Evolutionary conservation across 225 moss, liverwort and hornwort species (phyloP).

Genomic region (Anthoceros angustus): DNA sequence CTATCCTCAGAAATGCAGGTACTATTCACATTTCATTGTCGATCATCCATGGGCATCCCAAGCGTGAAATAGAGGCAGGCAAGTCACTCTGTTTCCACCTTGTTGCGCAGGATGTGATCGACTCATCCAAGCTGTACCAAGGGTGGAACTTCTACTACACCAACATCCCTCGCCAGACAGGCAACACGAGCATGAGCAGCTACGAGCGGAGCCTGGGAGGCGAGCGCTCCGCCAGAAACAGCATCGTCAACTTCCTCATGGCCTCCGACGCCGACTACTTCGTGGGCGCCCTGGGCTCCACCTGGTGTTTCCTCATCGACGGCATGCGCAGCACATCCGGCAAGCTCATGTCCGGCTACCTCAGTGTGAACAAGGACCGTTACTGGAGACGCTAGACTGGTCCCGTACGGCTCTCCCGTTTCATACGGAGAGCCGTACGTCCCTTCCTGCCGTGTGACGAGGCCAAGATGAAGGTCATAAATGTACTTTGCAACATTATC

Average conservation of each 20-base stretch:
- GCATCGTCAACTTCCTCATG: background rate
- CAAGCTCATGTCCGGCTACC: slow-evolving; percentile 19
- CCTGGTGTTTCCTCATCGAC: slow-evolving; percentile 1
- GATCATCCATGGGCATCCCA: too few relatives aligned
- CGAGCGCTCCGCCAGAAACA: background rate
- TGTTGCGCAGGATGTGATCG: background rate
- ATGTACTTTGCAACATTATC: too few relatives aligned
- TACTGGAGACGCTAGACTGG: slow-evolving; percentile 17
- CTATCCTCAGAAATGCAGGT: slow-evolving; percentile 29
- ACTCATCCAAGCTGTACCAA: background rate
- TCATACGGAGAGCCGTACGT: too few relatives aligned
- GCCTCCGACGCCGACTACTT: background rate
- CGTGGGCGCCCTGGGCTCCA: background rate
- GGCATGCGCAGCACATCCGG: background rate
- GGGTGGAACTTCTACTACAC: slow-evolving; percentile 1
- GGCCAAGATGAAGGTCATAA: too few relatives aligned
- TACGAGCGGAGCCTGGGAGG: background rate
- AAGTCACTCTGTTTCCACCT: background rate
- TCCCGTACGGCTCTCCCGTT: too few relatives aligned
- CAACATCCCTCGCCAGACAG: background rate
- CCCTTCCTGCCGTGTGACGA: too few relatives aligned
- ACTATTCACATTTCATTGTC: background rate
- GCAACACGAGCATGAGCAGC: background rate
- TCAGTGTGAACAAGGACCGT: slow-evolving; percentile 26
- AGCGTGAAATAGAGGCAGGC: too few relatives aligned